Evolutionary conservation across 495 filamentous ascomycete genomes (phyloP).

Genomic region (Talaromyces ruber): DNA sequence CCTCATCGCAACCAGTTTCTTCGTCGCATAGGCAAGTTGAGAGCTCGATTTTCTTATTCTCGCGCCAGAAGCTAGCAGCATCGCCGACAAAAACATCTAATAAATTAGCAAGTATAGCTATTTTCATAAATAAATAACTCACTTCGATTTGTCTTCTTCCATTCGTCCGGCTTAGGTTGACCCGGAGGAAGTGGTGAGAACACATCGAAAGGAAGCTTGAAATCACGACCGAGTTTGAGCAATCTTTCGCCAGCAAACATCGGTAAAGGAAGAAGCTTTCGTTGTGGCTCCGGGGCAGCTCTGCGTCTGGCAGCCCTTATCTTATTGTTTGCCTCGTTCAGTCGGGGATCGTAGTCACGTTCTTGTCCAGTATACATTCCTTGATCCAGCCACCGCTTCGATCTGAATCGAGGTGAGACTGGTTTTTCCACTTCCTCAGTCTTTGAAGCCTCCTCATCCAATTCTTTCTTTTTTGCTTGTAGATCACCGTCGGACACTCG

Average conservation of each 20-base stretch:
- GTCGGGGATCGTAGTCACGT: conserved; percentile 49
- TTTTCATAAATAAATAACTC: conserved; percentile 18
- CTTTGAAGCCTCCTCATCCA: conserved; percentile 24
- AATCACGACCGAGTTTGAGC: conserved; percentile 63
- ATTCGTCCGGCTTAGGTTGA: conserved; percentile 85
- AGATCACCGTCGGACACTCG: conserved; percentile 41
- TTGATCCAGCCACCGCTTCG: conserved; percentile 68
- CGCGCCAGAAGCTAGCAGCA: conserved; percentile 77
- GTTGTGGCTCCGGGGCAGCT: conserved; percentile 27
- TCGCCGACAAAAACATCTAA: conserved; percentile 89
- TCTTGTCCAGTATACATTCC: conserved; percentile 89
- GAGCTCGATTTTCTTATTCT: conserved; percentile 60
- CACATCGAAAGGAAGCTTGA: conserved; percentile 80
- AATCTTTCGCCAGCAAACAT: conserved; percentile 56
- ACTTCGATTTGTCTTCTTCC: conserved; percentile 87
- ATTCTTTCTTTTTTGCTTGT: conserved; percentile 32
- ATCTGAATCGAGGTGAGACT: conserved; percentile 28
- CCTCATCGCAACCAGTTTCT: conserved; percentile 75
- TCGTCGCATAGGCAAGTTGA: conserved; percentile 73
- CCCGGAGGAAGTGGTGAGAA: conserved; percentile 78
- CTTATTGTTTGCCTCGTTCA: conserved; percentile 55
- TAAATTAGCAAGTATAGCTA: conserved; percentile 11
- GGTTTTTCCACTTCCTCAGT: conserved; percentile 31
- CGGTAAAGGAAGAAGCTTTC: conserved; percentile 51
- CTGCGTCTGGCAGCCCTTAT: conserved; percentile 40